phyloP scores from a whole-genome alignment of 1,139 yeast species.

The Kodamaea derodonti region DNA sequence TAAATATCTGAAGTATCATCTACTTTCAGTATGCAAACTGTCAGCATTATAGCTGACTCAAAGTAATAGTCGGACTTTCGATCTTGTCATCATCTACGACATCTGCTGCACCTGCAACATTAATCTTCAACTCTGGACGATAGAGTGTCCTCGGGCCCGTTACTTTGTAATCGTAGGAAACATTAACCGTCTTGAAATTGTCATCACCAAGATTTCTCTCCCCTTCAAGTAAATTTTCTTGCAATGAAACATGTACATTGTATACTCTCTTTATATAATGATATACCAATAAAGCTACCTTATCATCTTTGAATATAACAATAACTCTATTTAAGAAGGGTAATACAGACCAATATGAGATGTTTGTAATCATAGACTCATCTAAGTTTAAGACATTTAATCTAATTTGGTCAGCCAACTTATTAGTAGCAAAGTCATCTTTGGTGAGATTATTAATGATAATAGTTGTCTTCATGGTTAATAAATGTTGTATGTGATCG shows the following conservation, averaged over 20 bases:
- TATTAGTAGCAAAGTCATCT: conserved; percentile 24
- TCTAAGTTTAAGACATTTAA: conserved; percentile 26
- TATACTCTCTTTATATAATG: conserved; percentile 14
- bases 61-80: conserved; percentile 27
- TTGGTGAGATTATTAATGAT: conserved; percentile 34
- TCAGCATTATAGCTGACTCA: too few species aligned
- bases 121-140: neutral
- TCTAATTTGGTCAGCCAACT: conserved; percentile 34
- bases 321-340: conserved; percentile 42
- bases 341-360: conserved; percentile 44
- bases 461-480: conserved; percentile 29
- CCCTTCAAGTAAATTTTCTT: conserved; percentile 33
- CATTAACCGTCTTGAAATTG: neutral
- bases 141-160: neutral
- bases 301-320: conserved; percentile 33
- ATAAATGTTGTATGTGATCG: too few species aligned
- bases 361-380: conserved; percentile 17
- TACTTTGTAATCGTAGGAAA: neutral
- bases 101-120: neutral
- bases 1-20: too few species aligned
- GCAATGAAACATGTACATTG: conserved; percentile 32
- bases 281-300: conserved; percentile 26
- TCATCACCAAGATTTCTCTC: neutral
- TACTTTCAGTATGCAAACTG: too few species aligned
- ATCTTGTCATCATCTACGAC: neutral